phyloP scores from a whole-genome alignment of 352 stramenopile species.

The Pythium utonaiense region DNA sequence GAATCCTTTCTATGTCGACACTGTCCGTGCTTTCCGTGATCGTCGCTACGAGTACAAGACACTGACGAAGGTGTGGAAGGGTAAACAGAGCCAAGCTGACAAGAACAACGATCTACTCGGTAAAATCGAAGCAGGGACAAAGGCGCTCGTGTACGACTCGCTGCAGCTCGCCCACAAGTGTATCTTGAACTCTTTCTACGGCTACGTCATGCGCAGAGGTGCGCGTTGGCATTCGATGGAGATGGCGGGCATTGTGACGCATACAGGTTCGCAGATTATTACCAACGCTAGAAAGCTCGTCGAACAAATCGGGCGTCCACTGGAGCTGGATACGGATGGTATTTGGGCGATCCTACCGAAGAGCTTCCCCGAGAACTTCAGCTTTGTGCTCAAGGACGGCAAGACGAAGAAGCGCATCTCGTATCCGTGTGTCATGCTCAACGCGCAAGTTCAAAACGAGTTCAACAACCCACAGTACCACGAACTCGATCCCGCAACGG shows the following conservation, averaged over 20 bases:
- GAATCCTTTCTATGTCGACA: constrained; percentile 99
- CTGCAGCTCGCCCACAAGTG: constrained; percentile 99
- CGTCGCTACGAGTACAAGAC: constrained; percentile 99
- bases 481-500: constrained; percentile 46
- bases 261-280: constrained; percentile 98
- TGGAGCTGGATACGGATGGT: constrained; percentile 99
- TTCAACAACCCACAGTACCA: constrained; percentile 98
- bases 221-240: constrained; percentile 99
- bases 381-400: constrained; percentile 76
- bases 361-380: constrained; percentile 98
- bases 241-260: constrained; percentile 99
- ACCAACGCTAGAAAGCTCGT: constrained; percentile 92
- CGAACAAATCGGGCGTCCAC: constrained; percentile 93
- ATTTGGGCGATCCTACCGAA: constrained; percentile 99
- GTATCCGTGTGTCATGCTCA: constrained; percentile 99
- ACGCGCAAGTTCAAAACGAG: constrained; percentile 97
- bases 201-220: constrained; percentile 99
- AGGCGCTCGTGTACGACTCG: constrained; percentile 95
- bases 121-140: constrained; percentile 88
- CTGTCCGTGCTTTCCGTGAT: constrained; percentile 98
- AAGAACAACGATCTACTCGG: constrained; percentile 75
- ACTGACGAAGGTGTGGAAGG: constrained; percentile 95
- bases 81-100: constrained; percentile 71
- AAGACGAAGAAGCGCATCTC: constrained; percentile 87
- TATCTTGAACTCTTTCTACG: constrained; percentile 99